Evolutionary conservation across 352 stramenopile genomes (phyloP).

Genomic region (Phytophthora idaei): DNA sequence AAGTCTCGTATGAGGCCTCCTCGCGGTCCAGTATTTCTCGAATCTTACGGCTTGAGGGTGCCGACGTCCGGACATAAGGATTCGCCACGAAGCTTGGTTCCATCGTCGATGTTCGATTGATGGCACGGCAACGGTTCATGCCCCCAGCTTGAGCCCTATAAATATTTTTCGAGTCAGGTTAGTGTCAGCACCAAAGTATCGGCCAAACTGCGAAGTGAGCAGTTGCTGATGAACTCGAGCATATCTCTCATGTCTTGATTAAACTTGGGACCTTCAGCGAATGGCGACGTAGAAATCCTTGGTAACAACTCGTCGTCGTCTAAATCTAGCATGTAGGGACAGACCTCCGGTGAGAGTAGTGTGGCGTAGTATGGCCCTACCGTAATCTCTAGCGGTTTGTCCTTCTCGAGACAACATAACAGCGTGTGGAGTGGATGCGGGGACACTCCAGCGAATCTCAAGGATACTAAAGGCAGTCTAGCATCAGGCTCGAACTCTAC

Average conservation of each 20-base stretch:
- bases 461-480: slow-evolving; percentile 21
- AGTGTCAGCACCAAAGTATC: slow-evolving; percentile 23
- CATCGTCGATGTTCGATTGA: slow-evolving; percentile 30
- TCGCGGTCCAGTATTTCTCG: slow-evolving; percentile 58
- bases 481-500: slow-evolving; percentile 32
- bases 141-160: slow-evolving; percentile 9
- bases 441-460: slow-evolving; percentile 30
- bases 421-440: slow-evolving; percentile 26
- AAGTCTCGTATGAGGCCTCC: slow-evolving; percentile 51
- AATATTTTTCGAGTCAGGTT: slow-evolving; percentile 1
- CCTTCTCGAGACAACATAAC: slow-evolving; percentile 30
- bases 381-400: slow-evolving; percentile 9
- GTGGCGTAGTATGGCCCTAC: slow-evolving; percentile 28
- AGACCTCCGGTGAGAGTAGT: slow-evolving; percentile 23
- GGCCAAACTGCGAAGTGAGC: slow-evolving; percentile 20
- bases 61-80: slow-evolving; percentile 49
- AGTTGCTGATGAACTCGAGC: slow-evolving; percentile 30
- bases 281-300: slow-evolving; percentile 35
- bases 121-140: background rate
- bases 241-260: slow-evolving; percentile 39
- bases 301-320: slow-evolving; percentile 27
- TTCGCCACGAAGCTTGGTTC: slow-evolving; percentile 60
- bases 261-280: slow-evolving; percentile 39
- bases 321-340: slow-evolving; percentile 23
- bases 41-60: slow-evolving; percentile 48